Evolutionary conservation across 441 rosid genomes (phyloP), one percentile per base, ranked within the genome.

Genomic region (Syzygium malaccense): DNA sequence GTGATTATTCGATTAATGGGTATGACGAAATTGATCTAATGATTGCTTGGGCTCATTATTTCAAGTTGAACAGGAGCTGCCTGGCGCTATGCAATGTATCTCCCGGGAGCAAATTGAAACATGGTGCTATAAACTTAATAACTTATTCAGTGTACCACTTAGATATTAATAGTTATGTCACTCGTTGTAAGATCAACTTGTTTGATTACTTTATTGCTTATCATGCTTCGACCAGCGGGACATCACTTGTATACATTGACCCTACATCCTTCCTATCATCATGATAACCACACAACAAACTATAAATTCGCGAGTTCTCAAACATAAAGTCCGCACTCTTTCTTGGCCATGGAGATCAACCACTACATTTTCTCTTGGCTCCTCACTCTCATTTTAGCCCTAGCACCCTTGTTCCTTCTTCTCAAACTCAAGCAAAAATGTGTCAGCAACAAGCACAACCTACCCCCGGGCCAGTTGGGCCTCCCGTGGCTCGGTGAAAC

Each of bases 401-500:
- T 91, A 13, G 51, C 91, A 23, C 53, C 83, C 41, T 23, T 75
- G n/a, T 86, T 87, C 92, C 62, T 95, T 86, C 84, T 94, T 89
- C 89, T 93, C 88, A 91, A 87, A 57, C 89, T 56, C 90, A 91
- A 87, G 91, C 90, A 89, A 85, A 87, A 85, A 45, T 57, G 48
- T 28, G 48, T 0, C 51, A 85, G 45, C 28, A 79, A 41, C 55
- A 90, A 87, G 87, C 90, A 64, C 66, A 92, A 90, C 57, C 96
- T 96, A 20, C 97, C 96, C 58, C 98, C 96, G 23, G 96, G 97
- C 10, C 88, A 93, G 51, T 89, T 94, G 95, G 96, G 96, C 41
- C 87, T 93, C 57, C 98, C 96, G 23, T 92, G 93, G 94, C 88
- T 94, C 2, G 97, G 98, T 1, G 98, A 95, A 91, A 96, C 98